Evolutionary conservation across 345 rosid genomes (phyloP).

Genomic region (Corymbia maculata): DNA sequence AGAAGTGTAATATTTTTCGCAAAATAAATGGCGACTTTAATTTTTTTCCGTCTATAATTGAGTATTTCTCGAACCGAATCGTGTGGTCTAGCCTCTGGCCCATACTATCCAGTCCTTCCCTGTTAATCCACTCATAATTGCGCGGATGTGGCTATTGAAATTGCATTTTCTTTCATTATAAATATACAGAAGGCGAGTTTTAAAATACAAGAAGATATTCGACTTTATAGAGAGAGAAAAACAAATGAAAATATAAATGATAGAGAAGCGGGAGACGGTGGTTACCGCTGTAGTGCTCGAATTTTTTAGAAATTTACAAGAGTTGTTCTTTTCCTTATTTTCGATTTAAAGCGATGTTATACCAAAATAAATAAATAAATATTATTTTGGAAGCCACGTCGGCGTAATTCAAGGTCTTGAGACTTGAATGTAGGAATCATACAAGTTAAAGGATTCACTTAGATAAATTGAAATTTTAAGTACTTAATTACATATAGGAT

Average conservation of each 20-base stretch:
- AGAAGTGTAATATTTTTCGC: no score
- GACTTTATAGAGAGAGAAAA: not conserved
- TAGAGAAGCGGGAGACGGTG: not conserved
- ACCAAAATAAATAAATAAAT: no score
- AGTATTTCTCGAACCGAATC: not conserved
- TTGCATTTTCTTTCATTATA: not conserved
- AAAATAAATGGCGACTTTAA: no score
- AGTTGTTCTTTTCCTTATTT: not conserved
- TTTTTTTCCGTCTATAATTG: not conserved
- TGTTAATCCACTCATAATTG: not conserved
- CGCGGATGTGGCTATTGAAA: not conserved
- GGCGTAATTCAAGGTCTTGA: rapidly evolving
- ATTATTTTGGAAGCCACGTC: not conserved
- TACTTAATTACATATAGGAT: not conserved
- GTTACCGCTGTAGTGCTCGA: rapidly evolving
- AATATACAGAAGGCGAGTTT: not conserved
- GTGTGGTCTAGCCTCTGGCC: not conserved
- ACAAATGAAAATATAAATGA: not conserved
- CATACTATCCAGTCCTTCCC: not conserved
- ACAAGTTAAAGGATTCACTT: not conserved
- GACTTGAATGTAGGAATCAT: not conserved
- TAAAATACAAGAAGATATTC: not conserved
- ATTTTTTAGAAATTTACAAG: rapidly evolving
- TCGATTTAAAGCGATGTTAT: not conserved
- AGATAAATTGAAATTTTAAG: not conserved